Evolutionary conservation across 768 basidiomycete species (phyloP), one percentile per base, ranked within the genome.

Genomic region (Kwoniella sp.): DNA sequence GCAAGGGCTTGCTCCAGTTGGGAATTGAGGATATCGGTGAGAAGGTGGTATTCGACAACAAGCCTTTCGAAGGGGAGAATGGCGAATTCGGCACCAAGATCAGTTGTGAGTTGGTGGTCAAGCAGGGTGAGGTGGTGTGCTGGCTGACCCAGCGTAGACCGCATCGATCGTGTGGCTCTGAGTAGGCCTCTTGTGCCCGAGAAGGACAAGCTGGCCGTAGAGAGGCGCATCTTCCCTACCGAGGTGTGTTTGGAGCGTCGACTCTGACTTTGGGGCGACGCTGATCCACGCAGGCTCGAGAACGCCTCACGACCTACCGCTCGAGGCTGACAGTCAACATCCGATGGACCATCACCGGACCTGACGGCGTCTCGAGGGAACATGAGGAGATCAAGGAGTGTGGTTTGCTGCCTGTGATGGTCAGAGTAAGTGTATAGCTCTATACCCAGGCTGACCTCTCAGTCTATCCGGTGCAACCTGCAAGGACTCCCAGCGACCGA

Each of bases 231-330:
- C 6, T 99, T 85, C 73, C 95, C 95, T 19, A 78, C 87, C 4
- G 93, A 99, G 81, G 92, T 89, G 68, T 62, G 75, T 56, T 43
- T 10, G 8, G 31, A 8, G 9, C 15, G 7, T 39, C 25, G 28
- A 27, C 25, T 27, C 9, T 41, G 4, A 17, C 45, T 11, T n/a
- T n/a, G n/a, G n/a, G n/a, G n/a, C n/a, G n/a, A n/a, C n/a, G n/a
- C n/a, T n/a, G n/a, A n/a, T n/a, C n/a, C n/a, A n/a, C n/a, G n/a
- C 67, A 95, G 92, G 88, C 92, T 53, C 84, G 95, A 43, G 95
- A 98, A 78, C 81, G 95, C 10, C 74, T 98, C 42, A 84, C 87
- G 3, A 91, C 92, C 2, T 99, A 99, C 73, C 83, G 87, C 33
- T 90, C 88, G 5, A 82, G 85, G 39, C 89, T 98, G 86, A 86